Evolutionary conservation across 1,284 basidiomycete genomes (phyloP).

Genomic region (Trametes hirsuta): DNA sequence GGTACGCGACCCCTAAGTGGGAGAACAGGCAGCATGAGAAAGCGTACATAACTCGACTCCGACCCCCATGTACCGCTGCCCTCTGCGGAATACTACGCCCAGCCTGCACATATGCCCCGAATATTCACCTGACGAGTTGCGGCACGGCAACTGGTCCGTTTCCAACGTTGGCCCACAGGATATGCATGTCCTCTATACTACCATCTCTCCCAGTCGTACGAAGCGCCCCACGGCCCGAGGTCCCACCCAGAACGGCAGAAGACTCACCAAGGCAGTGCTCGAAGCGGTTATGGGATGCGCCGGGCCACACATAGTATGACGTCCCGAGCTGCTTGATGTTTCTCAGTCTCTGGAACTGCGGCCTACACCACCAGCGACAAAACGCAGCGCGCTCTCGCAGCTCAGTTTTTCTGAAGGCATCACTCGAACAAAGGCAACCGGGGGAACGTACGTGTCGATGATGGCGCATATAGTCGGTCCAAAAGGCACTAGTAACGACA

Average conservation of each 20-base stretch:
- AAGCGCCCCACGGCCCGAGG: neutral
- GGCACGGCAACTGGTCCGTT: too few species aligned
- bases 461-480: slow-evolving; percentile 41
- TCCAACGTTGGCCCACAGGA: too few species aligned
- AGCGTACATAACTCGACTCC: neutral
- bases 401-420: too few species aligned
- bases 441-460: slow-evolving; percentile 45
- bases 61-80: neutral
- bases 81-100: too few species aligned
- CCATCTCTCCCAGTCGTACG: too few species aligned
- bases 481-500: slow-evolving; percentile 38
- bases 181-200: too few species aligned
- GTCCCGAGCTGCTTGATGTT: slow-evolving; percentile 79
- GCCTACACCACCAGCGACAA: slow-evolving; percentile 41
- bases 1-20: slow-evolving; percentile 64
- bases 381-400: neutral
- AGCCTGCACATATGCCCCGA: neutral
- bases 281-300: slow-evolving; percentile 77
- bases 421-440: neutral
- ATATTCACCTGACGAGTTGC: too few species aligned
- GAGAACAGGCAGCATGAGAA: neutral
- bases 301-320: slow-evolving; percentile 73
- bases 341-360: slow-evolving; percentile 74
- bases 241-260: neutral
- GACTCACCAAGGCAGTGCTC: slow-evolving; percentile 74